These are phyloP conservation scores for Wallacemonas sp. DNA, from an alignment of 208 protist genomes.

Conservation along the genomic window DNA sequence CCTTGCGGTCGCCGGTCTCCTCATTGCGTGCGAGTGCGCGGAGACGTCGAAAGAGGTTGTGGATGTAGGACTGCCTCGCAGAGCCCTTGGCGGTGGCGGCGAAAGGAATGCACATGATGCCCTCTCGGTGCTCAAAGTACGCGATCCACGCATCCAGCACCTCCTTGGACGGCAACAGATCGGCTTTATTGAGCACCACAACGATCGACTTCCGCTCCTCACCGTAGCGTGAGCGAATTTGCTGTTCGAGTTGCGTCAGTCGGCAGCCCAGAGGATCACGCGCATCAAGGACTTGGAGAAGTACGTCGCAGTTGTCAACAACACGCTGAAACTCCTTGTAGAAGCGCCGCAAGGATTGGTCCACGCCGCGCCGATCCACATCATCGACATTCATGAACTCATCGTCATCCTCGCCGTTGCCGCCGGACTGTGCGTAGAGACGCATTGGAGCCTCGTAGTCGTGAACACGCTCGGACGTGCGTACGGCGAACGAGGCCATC, in stretches of 20 bases:
- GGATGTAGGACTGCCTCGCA: constrained; percentile 51
- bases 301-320: constrained; percentile 94
- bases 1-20: constrained; percentile 78
- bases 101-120: constrained; percentile 84
- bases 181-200: constrained; percentile 97
- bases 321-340: constrained; percentile 92
- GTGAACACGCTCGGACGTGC: constrained; percentile 69
- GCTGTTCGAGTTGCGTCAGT: constrained; percentile 91
- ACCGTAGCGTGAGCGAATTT: constrained; percentile 85
- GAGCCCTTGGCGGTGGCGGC: constrained; percentile 83
- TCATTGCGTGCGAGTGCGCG: constrained; percentile 86
- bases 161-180: constrained; percentile 95
- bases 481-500: constrained; percentile 74
- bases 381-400: constrained; percentile 46
- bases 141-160: constrained; percentile 83
- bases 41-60: constrained; percentile 90
- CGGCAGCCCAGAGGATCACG: constrained; percentile 97
- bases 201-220: constrained; percentile 94
- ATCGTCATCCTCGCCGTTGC: constrained; percentile 19
- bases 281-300: constrained; percentile 97
- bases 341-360: constrained; percentile 84
- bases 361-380: constrained; percentile 44
- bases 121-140: constrained; percentile 83
- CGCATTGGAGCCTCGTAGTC: constrained; percentile 70
- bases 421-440: constrained; percentile 21